Percentiles rank a stretch among this genome's conserved stretches.
phyloP scores from a whole-genome alignment of 371 early-diverging fungal species.

The Coelomomyces lativittatus region DNA sequence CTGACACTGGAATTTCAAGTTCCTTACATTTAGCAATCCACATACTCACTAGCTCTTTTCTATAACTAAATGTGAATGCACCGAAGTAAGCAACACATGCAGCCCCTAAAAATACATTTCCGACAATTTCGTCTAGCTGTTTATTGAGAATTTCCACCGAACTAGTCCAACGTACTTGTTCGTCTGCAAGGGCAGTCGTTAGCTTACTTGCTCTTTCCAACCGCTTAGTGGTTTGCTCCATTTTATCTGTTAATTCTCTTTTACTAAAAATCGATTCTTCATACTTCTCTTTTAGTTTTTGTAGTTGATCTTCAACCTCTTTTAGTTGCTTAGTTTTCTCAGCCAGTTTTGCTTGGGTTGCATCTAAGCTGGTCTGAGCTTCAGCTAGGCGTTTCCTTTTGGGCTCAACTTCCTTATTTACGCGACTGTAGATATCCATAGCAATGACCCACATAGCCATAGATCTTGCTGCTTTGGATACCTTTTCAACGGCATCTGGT shows the following conservation, averaged over 20 bases:
- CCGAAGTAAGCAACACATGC: slow-evolving; percentile 34
- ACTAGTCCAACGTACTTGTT: slow-evolving; percentile 29
- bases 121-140: slow-evolving; percentile 23
- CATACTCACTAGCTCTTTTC: slow-evolving; percentile 11
- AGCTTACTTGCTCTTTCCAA: slow-evolving; percentile 31
- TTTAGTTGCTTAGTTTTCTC: slow-evolving; percentile 28
- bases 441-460: slow-evolving; percentile 44
- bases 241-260: slow-evolving; percentile 27
- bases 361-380: slow-evolving; percentile 29
- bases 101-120: slow-evolving; percentile 22
- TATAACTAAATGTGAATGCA: slow-evolving; percentile 26
- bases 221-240: slow-evolving; percentile 36
- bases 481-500: slow-evolving; percentile 24
- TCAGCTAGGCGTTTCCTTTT: slow-evolving; percentile 27
- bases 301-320: slow-evolving; percentile 30
- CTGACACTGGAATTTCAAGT: slow-evolving; percentile 26
- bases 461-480: slow-evolving; percentile 36
- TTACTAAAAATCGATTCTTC: slow-evolving; percentile 33
- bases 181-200: slow-evolving; percentile 28
- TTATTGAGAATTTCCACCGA: slow-evolving; percentile 24
- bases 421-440: slow-evolving; percentile 44
- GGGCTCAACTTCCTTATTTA: slow-evolving; percentile 25
- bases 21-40: slow-evolving; percentile 18
- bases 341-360: slow-evolving; percentile 18
- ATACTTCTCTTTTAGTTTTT: slow-evolving; percentile 33